Base-by-base conservation (phyloP, 139 green algal species). In the Mychonastes homosphaera region DNA sequence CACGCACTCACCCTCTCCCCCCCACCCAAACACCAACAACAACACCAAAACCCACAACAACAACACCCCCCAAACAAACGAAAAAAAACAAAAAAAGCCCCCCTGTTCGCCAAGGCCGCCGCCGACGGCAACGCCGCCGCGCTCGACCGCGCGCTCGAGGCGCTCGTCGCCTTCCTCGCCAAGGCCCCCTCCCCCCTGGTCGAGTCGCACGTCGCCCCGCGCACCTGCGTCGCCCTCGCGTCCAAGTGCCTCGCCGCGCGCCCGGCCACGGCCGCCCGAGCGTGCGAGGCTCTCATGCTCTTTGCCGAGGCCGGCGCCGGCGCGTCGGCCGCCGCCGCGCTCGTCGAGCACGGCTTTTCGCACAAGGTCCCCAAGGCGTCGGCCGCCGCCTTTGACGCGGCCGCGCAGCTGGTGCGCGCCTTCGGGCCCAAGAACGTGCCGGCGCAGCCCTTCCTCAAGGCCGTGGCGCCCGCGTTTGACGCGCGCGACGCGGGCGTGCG, bases 281-380 rank as follows among this genome's bases (percentile, higher is more conserved):
- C 76, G 9, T 70, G 56, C 19, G 80, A 95, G 30, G 77, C 66
- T 1, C 82, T 81, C 53, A 46, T 95, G 27, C 43, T 72, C 0
- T 84, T 94, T 13, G 55, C 91, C 2, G 90, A 97, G 73, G 67
- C 89, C 19, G 23, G 44, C 15, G 44, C 15, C 15, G 44, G 18
- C 15, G 44, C 44, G 18, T 51, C 18, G 44, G 12, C 7, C 44
- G 15, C 15, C 18, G 44, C 79, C 27, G 50, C 45, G 19, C 51
- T 87, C 34, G 41, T 89, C 0, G 84, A 79, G 35, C n/a, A n/a
- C n/a, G 83, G 75, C 0, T 83, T 88, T 19, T 51, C 21, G 5
- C 70, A 95, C 74, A 96, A 96, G 72, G 79, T 95, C 35, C 85
- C 88, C 6, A 96, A 96, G 65, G 83, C 86, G 26, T 82, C 90